Percentiles rank a stretch among this genome's conserved stretches.
phyloP scores from a whole-genome alignment of 2,329 filamentous ascomycete genomes.

The Fusarium hostae region DNA sequence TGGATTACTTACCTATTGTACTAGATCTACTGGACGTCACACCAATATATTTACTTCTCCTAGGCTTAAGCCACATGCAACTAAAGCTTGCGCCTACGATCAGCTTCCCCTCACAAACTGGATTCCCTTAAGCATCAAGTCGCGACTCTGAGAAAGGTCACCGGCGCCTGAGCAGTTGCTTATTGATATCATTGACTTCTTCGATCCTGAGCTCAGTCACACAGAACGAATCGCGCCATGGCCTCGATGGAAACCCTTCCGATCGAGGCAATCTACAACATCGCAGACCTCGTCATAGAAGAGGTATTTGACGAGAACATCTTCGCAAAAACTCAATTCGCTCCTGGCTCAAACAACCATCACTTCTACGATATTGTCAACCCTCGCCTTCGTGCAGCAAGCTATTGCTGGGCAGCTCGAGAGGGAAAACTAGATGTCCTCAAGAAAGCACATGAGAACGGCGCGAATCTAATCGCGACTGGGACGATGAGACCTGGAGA shows the following conservation, averaged over 20 bases:
- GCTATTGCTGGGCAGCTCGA: conserved; percentile 11
- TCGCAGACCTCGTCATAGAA: neutral
- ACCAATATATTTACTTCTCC: neutral
- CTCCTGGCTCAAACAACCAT: conserved; percentile 13
- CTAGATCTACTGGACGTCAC: neutral
- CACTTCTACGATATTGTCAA: conserved; percentile 17
- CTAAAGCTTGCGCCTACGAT: neutral
- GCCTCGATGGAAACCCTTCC: conserved; percentile 1
- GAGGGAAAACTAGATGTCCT: conserved; percentile 10
- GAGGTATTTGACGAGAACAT: neutral
- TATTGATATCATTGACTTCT: neutral
- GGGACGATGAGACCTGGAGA: neutral
- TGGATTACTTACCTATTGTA: neutral
- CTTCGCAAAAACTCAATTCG: neutral
- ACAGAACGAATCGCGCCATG: neutral
- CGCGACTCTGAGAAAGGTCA: neutral
- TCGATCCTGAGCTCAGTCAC: neutral
- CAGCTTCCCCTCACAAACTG: neutral
- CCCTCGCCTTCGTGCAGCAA: conserved; percentile 1
- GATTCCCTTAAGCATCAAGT: neutral
- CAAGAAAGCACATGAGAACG: conserved; percentile 8
- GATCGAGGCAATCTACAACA: neutral
- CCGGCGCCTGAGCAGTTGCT: neutral
- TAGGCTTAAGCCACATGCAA: neutral
- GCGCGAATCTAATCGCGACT: conserved; percentile 3